phyloP scores from a whole-genome alignment of 148 eudicot species.

The Simmondsia chinensis region DNA sequence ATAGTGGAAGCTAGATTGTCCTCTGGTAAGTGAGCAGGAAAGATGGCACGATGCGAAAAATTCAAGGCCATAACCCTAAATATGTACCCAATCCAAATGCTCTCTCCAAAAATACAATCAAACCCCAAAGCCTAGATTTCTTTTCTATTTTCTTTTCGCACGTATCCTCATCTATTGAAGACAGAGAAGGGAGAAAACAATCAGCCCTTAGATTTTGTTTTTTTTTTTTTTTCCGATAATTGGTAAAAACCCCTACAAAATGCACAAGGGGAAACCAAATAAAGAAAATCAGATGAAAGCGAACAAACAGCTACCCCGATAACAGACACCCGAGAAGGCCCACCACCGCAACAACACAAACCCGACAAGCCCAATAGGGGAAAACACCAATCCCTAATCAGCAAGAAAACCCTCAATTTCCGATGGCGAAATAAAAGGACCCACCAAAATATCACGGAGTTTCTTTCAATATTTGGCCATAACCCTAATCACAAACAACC shows the following conservation, averaged over 20 bases:
- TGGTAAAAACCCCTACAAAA: neutral
- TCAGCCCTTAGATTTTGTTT: neutral
- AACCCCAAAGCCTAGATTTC: conserved; percentile 1
- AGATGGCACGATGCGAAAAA: conserved; percentile 58
- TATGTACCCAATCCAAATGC: too few species aligned
- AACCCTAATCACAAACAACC: conserved; percentile 5
- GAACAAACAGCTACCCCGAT: too few species aligned
- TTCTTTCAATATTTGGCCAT: conserved; percentile 5
- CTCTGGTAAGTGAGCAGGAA: conserved; percentile 42
- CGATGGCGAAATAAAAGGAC: conserved; percentile 60
- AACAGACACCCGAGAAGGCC: too few species aligned
- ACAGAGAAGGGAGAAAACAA: too few species aligned
- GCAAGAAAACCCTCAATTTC: conserved; percentile 71
- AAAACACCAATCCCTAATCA: conserved; percentile 13
- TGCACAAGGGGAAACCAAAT: neutral
- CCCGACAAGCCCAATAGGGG: neutral
- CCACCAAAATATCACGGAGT: conserved; percentile 79
- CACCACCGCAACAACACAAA: too few species aligned
- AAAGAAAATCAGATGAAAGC: neutral
- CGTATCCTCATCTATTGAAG: too few species aligned
- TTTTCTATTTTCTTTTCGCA: conserved; percentile 8
- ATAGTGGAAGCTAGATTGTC: conserved; percentile 46
- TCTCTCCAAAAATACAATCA: too few species aligned
- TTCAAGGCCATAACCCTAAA: conserved; percentile 68
- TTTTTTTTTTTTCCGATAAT: neutral